Base-by-base conservation (phyloP, 2,329 filamentous ascomycete species). In the Microascus cirrosus region DNA sequence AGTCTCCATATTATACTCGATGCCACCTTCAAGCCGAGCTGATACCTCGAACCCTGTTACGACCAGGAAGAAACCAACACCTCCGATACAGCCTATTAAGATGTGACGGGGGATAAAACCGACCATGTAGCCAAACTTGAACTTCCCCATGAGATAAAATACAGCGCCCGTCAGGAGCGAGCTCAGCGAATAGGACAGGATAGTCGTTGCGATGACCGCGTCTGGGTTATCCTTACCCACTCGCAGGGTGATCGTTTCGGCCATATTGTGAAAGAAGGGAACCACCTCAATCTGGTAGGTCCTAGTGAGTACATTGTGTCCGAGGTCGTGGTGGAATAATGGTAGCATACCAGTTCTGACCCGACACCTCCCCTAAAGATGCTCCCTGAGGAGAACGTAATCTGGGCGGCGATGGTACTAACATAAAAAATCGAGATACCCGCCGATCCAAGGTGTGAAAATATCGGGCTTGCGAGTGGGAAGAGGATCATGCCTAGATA, bases 351-450 rank as follows among this genome's bases (percentile, higher is more conserved):
- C 85, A 99, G 86, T 71, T 99, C 94, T 2, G 94, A 97, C 5
- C 94, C 94, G 60, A 99, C 85, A 3, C 90, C 91, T 18, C 94
- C 93, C 63, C 82, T 87, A 74, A 99, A 99, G 36, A 90, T 85
- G 66, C 92, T 96, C 0, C 90, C 88, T 22, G 80, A 79, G 0
- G 93, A 96, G 69, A 93, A 97, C 18, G 90, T 88, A 56, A 99
- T 71, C 69, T 99, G 94, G 0, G 94, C 89, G 48, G 97, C 82
- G 62, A 99, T 96, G 59, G 92, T 96, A 77, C 92, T 96, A 64
- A 99, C 89, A 70, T 97, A 99, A 74, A 97, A 99, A 72, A 99
- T 96, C 0, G 94, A 96, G 58, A 99, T 96, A 25, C 94, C 94
- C 59, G 96, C 93, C 0, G 93, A 86, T 1, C 93, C 94, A 7